Evolutionary conservation across 1,284 basidiomycete species (phyloP).

Genomic region (Kwoniella shivajii): DNA sequence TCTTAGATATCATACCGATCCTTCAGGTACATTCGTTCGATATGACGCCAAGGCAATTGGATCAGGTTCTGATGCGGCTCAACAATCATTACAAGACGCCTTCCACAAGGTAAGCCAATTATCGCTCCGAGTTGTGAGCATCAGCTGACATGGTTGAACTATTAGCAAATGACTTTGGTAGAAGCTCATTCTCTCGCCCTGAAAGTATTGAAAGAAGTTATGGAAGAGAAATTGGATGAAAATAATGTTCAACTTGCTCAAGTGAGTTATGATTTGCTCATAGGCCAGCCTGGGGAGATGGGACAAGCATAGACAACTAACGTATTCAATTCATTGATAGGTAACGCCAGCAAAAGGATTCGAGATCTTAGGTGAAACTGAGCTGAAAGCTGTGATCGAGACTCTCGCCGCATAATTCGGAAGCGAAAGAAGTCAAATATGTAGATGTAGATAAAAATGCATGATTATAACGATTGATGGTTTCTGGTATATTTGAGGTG

Average conservation of each 20-base stretch:
- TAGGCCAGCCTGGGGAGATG: too few relatives aligned
- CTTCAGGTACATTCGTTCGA: conserved; percentile 96
- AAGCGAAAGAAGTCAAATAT: neutral
- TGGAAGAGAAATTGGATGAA: conserved; percentile 99
- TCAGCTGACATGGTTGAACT: neutral
- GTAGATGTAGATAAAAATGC: conserved; percentile 19
- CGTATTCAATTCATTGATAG: conserved; percentile 50
- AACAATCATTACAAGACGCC: conserved; percentile 95
- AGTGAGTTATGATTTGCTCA: too few relatives aligned
- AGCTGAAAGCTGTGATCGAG: conserved; percentile 78
- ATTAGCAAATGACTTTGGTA: conserved; percentile 84
- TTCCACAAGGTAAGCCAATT: conserved; percentile 77
- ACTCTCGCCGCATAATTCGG: conserved; percentile 35
- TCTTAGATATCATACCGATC: conserved; percentile 90
- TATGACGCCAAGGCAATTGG: conserved; percentile 99
- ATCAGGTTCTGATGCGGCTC: conserved; percentile 95
- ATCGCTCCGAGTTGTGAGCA: neutral
- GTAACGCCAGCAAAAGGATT: conserved; percentile 77
- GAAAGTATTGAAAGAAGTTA: conserved; percentile 95
- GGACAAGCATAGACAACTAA: neutral
- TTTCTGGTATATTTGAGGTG: conserved; percentile 3
- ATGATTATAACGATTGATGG: conserved; percentile 18
- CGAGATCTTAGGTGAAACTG: conserved; percentile 75
- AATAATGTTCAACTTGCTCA: conserved; percentile 98
- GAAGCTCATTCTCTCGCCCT: conserved; percentile 87